Evolutionary conservation across 2,329 filamentous ascomycete species (phyloP), one percentile per base, ranked within the genome.

Genomic region (Blastomyces silverae): DNA sequence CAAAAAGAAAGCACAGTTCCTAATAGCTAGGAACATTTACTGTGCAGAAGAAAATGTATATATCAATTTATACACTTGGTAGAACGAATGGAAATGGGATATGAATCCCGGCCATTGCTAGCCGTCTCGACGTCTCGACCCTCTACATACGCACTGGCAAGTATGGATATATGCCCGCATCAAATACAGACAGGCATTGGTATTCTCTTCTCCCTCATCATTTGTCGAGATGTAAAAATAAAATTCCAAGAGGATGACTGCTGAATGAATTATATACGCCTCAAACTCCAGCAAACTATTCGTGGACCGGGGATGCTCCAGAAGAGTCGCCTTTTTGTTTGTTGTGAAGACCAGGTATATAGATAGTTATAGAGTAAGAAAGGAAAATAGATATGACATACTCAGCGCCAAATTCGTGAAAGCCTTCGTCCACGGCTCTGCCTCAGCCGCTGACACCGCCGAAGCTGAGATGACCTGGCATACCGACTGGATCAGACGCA

Each of bases 361-460:
- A 62, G 22, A 31, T 37, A 3, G 34, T 25, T 48, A 11, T 1
- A 62, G 25, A 61, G 13, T 10, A 13, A 25, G n/a, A 7, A 22
- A 61, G 28, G 56, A 56, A 62, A 44, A 17, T n/a, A 25, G 20
- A 48, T 62, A 10, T 60, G 8, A 72, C 73, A 63, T 70, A 81
- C 80, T 75, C 64, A 82, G 66, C 34, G 77, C 78, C 62, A 82
- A 73, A 67, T 81, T 76, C 42, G 71, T 67, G 61, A 77, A 75
- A 7, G 77, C 74, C 2, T 71, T 73, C 1, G 71, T 69, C 72
- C 77, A 81, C 42, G 71, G 71, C 31, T 72, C 70, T 2, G 74
- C 71, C 20, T 75, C 72, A 59, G 65, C 64, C 1, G 71, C 69
- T 28, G 72, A 71, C 37, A 67, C 61, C 1, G 69, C 71, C 17